Percentiles rank a stretch among this genome's conserved stretches.
phyloP scores from a whole-genome alignment of 257 asterid species.

The Solanum medicagineum region DNA sequence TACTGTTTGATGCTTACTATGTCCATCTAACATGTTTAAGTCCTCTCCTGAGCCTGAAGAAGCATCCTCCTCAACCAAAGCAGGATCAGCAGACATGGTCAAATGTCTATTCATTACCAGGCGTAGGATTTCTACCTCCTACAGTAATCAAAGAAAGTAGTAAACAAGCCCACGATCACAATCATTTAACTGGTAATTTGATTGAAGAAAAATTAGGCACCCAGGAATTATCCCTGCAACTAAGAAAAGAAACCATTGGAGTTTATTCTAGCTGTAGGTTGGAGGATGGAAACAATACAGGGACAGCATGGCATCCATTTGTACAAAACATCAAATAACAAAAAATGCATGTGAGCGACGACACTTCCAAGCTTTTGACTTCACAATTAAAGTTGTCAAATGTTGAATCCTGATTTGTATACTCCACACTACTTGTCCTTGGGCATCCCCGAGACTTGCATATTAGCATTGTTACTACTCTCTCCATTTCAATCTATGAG shows the following conservation, averaged over 20 bases:
- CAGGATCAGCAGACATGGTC: slow-evolving; percentile 63
- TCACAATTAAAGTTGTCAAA: background rate
- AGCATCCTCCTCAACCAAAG: slow-evolving; percentile 62
- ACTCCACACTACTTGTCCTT: background rate
- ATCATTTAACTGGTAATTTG: background rate
- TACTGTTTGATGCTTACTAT: slow-evolving; percentile 39
- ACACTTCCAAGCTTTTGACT: background rate
- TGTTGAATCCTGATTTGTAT: background rate
- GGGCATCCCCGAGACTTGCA: background rate
- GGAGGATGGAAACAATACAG: background rate
- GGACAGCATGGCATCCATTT: background rate
- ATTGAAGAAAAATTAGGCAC: background rate
- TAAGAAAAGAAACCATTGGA: background rate
- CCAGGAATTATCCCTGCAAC: background rate
- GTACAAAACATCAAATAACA: background rate
- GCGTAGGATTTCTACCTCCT: slow-evolving; percentile 10
- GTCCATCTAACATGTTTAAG: slow-evolving; percentile 58
- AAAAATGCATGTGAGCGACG: background rate
- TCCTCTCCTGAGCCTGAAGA: slow-evolving; percentile 90
- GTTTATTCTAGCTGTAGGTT: background rate
- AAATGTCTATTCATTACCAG: slow-evolving; percentile 26
- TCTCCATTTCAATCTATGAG: background rate
- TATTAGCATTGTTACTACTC: background rate
- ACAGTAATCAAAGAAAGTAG: slow-evolving; percentile 16
- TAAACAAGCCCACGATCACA: slow-evolving; percentile 6